Base-by-base conservation (phyloP, 108 stramenopile species). In the Asterionellopsis glacialis region DNA sequence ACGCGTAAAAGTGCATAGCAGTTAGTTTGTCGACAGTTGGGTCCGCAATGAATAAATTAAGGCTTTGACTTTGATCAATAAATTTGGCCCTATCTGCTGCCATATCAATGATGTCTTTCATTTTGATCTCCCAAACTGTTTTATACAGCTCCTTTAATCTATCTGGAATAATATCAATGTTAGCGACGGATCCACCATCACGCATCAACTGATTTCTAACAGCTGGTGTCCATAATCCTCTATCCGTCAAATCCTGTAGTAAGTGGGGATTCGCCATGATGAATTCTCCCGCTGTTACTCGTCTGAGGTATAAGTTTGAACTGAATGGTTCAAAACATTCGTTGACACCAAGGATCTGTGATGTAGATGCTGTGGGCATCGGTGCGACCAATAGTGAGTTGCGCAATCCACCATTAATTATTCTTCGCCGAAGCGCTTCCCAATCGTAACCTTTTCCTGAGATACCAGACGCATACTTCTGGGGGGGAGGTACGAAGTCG, bases 301-400 rank as follows among this genome's bases (percentile, higher is more conserved):
- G 82, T 21, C 98, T 79, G 51, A 93, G 74, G 73, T 98, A 98
- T 63, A 98, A 75, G 61, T 98, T 98, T 15, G 92, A 91, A 26
- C 94, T 95, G 76, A 96, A 97, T 11, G 98, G 98, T 73, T 98
- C 98, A 57, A 96, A 88, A 56, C 94, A 95, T 65, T 98, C 98
- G 71, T 98, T 98, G 50, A 96, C 95, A 18, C 98, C 98, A 49
- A 97, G 71, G 45, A 98, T 95, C 74, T 97, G 96, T 49, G 94
- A 91, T 0, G 98, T 97, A 6, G 96, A 96, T 28, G 98, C 98
- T 11, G 98, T 98, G 51, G 98, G 98, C 98, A 98, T 98, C n/a
- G 96, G 98, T 14, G 98, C 98, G 2, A 97, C 65, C 1, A 97
- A 73, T 25, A 98, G 75, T 6, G 96, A 97, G 68, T 97, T 97